Base-by-base conservation (phyloP, 148 eudicot genomes). In the Diospyros kaki region DNA sequence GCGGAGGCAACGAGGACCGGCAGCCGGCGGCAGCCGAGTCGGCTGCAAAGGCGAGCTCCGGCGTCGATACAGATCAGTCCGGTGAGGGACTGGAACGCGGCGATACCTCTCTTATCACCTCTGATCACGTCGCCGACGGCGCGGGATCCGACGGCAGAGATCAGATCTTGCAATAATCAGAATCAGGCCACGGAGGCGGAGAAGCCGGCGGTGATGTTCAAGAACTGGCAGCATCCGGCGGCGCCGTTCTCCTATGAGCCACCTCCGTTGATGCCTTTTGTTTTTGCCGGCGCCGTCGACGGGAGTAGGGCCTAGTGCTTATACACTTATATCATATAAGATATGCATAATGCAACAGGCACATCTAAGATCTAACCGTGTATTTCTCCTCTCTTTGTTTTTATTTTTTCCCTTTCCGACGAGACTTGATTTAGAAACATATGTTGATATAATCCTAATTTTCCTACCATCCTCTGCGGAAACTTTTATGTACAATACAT, bases 61-160 rank as follows among this genome's bases (percentile, higher is more conserved):
- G 91, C 95, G 54, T 81, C 92, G 18, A 77, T 91, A 5, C 86
- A 90, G 80, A 64, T 86, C 11, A 81, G 77, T 63, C 89, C 86
- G 28, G 80, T 72, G 10, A 76, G 78, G 58, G 90, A 86, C 1
- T 93, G 90, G 93, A 87, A 87, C 79, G 96, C 84, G 4, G 92
- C 91, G 43, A 91, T 90, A 3, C 93, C 93, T 4, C 82, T 88
- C 5, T 74, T 88, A 9, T 93, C 95, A 53, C 93, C 93, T 69
- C 72, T 89, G 72, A 80, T 77, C 1, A 78, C 81, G 42, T 87
- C 93, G 1, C 93, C 91, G 13, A 80, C 86, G 43, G 71, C 85
- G 18, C 58, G 67, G 5, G 73, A 72, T 72, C 75, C 75, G 56
- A 45, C 76, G 80, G 68, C 73, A 38, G 82, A 79, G 72, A 76